Evolutionary conservation across 2,329 filamentous ascomycete species (phyloP).

Genomic region (Colletotrichum shisoi): DNA sequence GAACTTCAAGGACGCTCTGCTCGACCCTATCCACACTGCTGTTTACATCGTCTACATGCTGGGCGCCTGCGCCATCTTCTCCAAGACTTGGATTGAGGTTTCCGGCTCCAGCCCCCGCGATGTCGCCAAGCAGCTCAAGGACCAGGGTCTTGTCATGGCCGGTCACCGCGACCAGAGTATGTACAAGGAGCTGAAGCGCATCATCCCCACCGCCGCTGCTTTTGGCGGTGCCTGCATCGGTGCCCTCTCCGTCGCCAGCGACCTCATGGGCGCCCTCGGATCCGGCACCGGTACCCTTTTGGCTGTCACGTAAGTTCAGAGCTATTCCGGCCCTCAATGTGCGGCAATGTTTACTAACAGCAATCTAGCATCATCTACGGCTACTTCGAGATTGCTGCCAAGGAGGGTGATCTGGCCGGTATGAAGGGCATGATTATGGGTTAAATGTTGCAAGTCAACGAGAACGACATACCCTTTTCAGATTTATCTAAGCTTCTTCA

Average conservation of each 20-base stretch:
- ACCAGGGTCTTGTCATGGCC: constrained; percentile 99
- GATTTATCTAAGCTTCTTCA: constrained; percentile 35
- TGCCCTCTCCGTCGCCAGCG: constrained; percentile 92
- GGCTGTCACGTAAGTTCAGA: constrained; percentile 87
- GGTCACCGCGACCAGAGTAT: constrained; percentile 99
- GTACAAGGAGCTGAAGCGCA: constrained; percentile 99
- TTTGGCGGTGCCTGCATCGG: constrained; percentile 99
- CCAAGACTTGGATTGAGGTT: constrained; percentile 99
- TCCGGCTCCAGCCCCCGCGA: constrained; percentile 97
- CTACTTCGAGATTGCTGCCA: constrained; percentile 99
- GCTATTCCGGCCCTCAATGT: neutral
- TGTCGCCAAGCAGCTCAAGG: constrained; percentile 99
- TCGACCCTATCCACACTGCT: constrained; percentile 95
- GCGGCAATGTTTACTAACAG: constrained; percentile 45
- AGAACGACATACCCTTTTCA: constrained; percentile 33
- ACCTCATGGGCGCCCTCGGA: constrained; percentile 93
- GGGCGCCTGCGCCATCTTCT: constrained; percentile 95
- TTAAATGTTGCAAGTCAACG: constrained; percentile 51
- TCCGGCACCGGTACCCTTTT: constrained; percentile 97
- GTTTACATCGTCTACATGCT: constrained; percentile 99
- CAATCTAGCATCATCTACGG: constrained; percentile 91
- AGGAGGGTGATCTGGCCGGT: constrained; percentile 93
- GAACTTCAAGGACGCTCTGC: constrained; percentile 95
- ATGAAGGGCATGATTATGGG: constrained; percentile 79
- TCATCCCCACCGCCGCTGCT: constrained; percentile 96